Base-by-base conservation (phyloP, 768 basidiomycete genomes). In the Mycena maculata region DNA sequence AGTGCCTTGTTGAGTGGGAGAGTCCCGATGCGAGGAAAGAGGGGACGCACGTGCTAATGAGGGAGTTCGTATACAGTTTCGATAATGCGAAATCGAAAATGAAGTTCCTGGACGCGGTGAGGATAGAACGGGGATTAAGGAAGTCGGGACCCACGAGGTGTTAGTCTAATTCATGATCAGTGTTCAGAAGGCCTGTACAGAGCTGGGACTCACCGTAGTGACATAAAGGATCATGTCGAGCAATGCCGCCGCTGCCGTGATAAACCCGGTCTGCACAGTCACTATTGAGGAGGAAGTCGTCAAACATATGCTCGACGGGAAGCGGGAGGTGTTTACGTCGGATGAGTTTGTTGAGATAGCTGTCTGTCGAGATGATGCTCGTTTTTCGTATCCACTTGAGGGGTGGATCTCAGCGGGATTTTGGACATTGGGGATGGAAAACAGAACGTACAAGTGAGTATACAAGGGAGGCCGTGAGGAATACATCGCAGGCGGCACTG, bases 11-110 rank as follows among this genome's bases (percentile, higher is more conserved):
- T 7, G n/a, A n/a, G n/a, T n/a, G n/a, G n/a, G n/a, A n/a, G n/a
- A 22, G 7, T 12, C 23, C 16, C 30, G 30, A 15, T 10, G 36
- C 8, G 28, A 4, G 7, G n/a, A 13, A 42, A 1, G 54, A 30
- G 41, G 23, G 23, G 16, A 60, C 65, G 58, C 20, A 65, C 58
- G 65, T 66, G 65, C 65, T 60, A 23, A 78, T 67, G 16, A 78
- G 72, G 18, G 76, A 71, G 70, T 76, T 78, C 16, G 76, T 76
- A 64, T 78, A 77, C 20, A 78, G 67, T 55, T 77, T 77, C 13
- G 76, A 63, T 6, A 78, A 67, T 8, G 77, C 75, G 42, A 78
- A 65, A 61, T 72, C 73, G 53, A 77, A 67, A n/a, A 71, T 68
- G 23, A 78, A 66, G 67, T 78, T 73, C 7, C 75, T 76, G 62